Base-by-base conservation (phyloP, 2,329 filamentous ascomycete species). In the Dothistroma pini region DNA sequence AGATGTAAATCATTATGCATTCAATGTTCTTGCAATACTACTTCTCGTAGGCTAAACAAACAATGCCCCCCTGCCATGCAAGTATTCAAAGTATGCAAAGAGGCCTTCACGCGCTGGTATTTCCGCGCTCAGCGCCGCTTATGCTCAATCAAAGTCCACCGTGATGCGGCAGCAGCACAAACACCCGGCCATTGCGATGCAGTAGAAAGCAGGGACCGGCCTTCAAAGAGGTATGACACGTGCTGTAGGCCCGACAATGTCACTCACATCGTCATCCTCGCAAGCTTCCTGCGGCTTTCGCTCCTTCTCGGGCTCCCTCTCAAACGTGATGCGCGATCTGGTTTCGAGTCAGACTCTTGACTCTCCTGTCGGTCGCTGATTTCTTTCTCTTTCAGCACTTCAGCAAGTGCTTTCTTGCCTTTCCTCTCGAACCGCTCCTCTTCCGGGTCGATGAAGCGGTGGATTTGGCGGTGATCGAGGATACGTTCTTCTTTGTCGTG, bases 381-480 rank as follows among this genome's bases (percentile, higher is more conserved):
- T 58, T 71, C 70, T 60, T 67, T 61, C 61, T 70, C 69, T 22
- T 62, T 64, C 21, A 69, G 41, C 44, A 71, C 63, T 52, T 71
- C 68, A 12, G 66, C 69, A n/a, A 74, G 63, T 14, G 68, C 69
- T 58, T 70, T 74, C 53, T 69, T 64, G 21, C 74, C 74, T 64
- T 74, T 75, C 41, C 65, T 63, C 61, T 74, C 73, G 48, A 58
- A 59, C 12, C 71, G 59, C 64, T 76, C 75, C 57, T 76, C 73
- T 50, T 72, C 73, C 0, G 86, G 81, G 25, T 86, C 83, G 6
- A 97, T 77, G 70, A 96, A 97, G 0, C 93, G 88, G 75, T 97
- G 90, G 3, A 97, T 84, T 0, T 83, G 87, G n/a, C 93, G 83
- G 72, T 97, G 93, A 72, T 97, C 93, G 62, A 95, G 81, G 0